Evolutionary conservation across 164 flowering plant genomes (phyloP).

Genomic region (Pachysandra terminalis): DNA sequence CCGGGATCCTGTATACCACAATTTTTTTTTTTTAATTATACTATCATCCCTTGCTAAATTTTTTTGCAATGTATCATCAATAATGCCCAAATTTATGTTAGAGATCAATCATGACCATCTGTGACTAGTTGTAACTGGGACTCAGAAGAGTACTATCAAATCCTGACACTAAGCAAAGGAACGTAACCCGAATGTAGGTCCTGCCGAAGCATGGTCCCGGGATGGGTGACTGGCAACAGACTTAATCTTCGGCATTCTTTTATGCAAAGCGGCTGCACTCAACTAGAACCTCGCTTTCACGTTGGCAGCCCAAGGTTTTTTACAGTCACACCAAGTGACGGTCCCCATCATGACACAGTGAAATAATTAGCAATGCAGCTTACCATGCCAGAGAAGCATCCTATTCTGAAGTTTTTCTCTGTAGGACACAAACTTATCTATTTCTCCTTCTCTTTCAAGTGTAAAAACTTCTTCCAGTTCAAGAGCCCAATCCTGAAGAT

Average conservation of each 20-base stretch:
- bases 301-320: too few species aligned
- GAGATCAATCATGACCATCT: background rate
- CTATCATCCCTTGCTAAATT: background rate
- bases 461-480: slow-evolving; percentile 93
- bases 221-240: too few species aligned
- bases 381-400: slow-evolving; percentile 99
- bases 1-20: slow-evolving; percentile 52
- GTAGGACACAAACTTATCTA: slow-evolving; percentile 65
- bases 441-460: slow-evolving; percentile 87
- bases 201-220: too few species aligned
- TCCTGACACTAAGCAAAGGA: background rate
- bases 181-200: too few species aligned
- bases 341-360: background rate
- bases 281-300: too few species aligned
- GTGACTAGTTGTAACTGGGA: background rate
- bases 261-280: too few species aligned
- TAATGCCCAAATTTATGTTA: background rate
- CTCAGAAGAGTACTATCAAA: background rate
- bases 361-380: slow-evolving; percentile 12
- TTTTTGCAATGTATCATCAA: background rate
- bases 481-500: slow-evolving; percentile 78
- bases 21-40: background rate
- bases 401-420: slow-evolving; percentile 71
- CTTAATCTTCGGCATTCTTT: too few species aligned
- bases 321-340: too few species aligned